Evolutionary conservation across 179 eudicot genomes (phyloP).

Genomic region (Gypsophila paniculata): DNA sequence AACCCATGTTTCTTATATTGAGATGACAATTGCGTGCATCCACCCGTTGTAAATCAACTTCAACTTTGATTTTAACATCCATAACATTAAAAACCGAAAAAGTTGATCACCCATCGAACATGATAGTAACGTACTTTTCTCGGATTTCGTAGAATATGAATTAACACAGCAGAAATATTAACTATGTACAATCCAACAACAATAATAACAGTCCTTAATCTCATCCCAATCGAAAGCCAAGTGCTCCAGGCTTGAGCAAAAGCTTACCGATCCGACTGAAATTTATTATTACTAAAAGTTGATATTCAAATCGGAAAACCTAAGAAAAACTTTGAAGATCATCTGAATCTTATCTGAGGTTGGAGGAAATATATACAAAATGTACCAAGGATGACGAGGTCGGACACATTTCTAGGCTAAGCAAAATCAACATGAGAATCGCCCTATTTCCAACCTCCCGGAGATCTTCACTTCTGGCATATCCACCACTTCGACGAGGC

Average conservation of each 20-base stretch:
- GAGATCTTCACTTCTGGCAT: conserved; percentile 8
- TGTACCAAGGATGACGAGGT: conserved; percentile 23
- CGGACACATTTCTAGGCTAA: conserved; percentile 16
- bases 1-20: too few relatives aligned
- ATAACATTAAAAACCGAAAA: too few relatives aligned
- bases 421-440: conserved; percentile 16
- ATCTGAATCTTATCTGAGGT: conserved; percentile 22
- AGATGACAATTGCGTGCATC: too few relatives aligned
- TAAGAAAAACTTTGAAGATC: conserved; percentile 20
- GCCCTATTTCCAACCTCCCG: conserved; percentile 16
- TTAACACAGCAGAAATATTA: too few relatives aligned
- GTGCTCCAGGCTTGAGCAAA: conserved; percentile 2
- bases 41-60: too few relatives aligned
- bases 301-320: conserved; percentile 10
- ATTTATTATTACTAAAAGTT: conserved; percentile 18
- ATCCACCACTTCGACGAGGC: conserved; percentile 13
- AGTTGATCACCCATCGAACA: too few relatives aligned
- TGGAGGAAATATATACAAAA: conserved; percentile 32
- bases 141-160: too few relatives aligned
- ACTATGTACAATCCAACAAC: too few relatives aligned
- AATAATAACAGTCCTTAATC: too few relatives aligned
- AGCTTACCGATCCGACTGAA: conserved; percentile 17
- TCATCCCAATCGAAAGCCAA: background rate
- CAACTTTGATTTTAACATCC: too few relatives aligned
- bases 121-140: too few relatives aligned